These are phyloP conservation scores for Platanus orientalis DNA, from an alignment of 164 flowering plant species.

Conservation along the genomic window DNA sequence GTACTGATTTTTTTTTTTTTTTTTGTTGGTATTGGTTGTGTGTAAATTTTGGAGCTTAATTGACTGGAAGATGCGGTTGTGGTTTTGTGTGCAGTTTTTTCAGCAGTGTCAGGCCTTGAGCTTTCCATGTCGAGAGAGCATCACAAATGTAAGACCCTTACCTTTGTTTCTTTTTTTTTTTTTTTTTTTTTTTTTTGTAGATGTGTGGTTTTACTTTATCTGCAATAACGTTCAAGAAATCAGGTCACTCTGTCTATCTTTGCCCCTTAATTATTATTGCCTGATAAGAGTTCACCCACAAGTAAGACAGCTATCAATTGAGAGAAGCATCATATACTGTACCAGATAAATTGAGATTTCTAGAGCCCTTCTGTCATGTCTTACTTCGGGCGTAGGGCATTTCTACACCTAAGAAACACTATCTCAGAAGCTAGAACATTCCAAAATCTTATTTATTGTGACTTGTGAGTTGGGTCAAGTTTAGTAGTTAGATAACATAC, in stretches of 20 bases:
- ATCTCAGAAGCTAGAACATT: background rate
- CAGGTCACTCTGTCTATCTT: background rate
- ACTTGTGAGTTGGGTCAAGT: too few species aligned
- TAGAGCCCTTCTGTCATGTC: background rate
- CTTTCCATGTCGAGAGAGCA: constrained; percentile 69
- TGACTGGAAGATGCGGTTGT: constrained; percentile 2
- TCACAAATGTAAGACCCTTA: constrained; percentile 65
- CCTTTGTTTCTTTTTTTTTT: background rate
- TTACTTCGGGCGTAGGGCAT: background rate
- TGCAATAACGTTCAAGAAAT: background rate
- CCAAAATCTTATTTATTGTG: background rate
- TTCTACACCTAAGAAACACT: background rate
- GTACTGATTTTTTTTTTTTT: constrained; percentile 25
- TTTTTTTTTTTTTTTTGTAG: background rate
- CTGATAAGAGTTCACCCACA: background rate
- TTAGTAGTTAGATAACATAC: too few species aligned
- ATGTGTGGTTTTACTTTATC: background rate
- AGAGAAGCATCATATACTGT: background rate
- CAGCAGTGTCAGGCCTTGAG: constrained; percentile 95
- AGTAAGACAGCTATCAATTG: background rate
- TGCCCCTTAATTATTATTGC: background rate
- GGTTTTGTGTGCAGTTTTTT: constrained; percentile 61
- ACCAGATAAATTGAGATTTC: background rate
- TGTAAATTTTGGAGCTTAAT: background rate
- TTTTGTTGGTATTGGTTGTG: too few species aligned